Evolutionary conservation across 805 yeast genomes (phyloP), one percentile per base, ranked within the genome.

Genomic region (Metschnikowia matae): DNA sequence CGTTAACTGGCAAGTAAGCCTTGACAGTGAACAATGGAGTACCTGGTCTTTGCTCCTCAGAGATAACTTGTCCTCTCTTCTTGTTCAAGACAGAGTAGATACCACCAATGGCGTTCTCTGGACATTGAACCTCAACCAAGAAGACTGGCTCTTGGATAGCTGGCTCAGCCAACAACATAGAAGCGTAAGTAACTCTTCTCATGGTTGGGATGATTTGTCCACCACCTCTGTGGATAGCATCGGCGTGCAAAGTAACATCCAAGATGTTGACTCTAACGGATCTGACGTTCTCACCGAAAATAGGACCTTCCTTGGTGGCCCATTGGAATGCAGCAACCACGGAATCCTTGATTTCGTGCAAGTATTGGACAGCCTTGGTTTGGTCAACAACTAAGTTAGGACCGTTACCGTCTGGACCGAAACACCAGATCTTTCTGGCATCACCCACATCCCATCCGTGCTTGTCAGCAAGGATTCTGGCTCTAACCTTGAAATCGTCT

Each of bases 141-240:
- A 92, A 92, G 71, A 94, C 89, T 77, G 99, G 98, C 82, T 94
- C 98, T 83, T 92, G 97, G 73, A 92, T 89, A 73, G 89, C 92
- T 79, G 99, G 99, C 79, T 89, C 90, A 77, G 98, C 98, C 75
- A 92, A 84, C 73, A 92, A 85, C 85, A 91, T 82, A 68, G 97
- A 89, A 72, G 98, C 99, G 82, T 88, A 94, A 63, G 98, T 89
- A 67, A 85, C 98, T 84, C 98, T 91, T 86, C 98, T 91, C 98
- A 94, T 92, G 78, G 99, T 92, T 80, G 98, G 97, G 80, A 94
- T 90, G 77, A 92, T 85, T 84, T 92, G 99, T 81, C 98, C 99
- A 82, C 96, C 97, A 85, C 98, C 98, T 88, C 99, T 91, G 88
- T 92, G 99, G 80, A 92, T 92, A 79, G 99, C 97, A 88, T 92